phyloP scores from a whole-genome alignment of 2,329 filamentous ascomycete genomes.

The Mycogone perniciosa region DNA sequence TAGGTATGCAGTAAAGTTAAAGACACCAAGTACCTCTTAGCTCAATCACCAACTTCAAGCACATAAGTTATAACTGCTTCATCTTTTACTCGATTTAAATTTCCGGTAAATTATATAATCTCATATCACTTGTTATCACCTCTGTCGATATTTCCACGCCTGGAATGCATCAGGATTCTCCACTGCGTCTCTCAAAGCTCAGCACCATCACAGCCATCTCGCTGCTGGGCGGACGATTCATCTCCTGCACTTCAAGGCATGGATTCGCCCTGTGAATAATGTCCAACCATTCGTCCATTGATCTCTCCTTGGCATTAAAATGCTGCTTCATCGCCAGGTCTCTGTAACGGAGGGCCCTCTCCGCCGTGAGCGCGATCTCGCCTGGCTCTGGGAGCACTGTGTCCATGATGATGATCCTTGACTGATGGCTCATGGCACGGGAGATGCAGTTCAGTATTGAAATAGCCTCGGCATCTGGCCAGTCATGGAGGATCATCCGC shows the following conservation, averaged over 20 bases:
- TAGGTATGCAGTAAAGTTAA: too few relatives aligned
- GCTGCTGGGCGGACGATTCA: too few relatives aligned
- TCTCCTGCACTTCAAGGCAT: background rate
- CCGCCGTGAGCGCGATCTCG: background rate
- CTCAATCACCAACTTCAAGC: too few relatives aligned
- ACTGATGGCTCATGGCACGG: background rate
- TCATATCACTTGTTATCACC: too few relatives aligned
- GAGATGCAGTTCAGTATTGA: slow-evolving; percentile 21
- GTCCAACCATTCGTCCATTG: background rate
- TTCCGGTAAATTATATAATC: too few relatives aligned
- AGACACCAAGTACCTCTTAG: too few relatives aligned
- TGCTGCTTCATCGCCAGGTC: slow-evolving; percentile 7
- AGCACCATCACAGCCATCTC: too few relatives aligned
- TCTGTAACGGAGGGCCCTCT: background rate
- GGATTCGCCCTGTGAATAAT: background rate
- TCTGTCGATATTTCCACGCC: too few relatives aligned
- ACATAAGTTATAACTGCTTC: too few relatives aligned
- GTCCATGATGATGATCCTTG: background rate
- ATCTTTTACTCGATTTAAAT: too few relatives aligned
- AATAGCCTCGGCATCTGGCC: slow-evolving; percentile 32
- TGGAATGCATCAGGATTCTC: too few relatives aligned
- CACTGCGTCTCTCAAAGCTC: too few relatives aligned
- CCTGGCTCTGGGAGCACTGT: background rate
- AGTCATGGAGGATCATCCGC: slow-evolving; percentile 41
- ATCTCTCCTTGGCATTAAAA: background rate